Percentiles rank a stretch among this genome's conserved stretches.
phyloP scores from a whole-genome alignment of 1,284 basidiomycete species.

The Rhodotorula sp. region DNA sequence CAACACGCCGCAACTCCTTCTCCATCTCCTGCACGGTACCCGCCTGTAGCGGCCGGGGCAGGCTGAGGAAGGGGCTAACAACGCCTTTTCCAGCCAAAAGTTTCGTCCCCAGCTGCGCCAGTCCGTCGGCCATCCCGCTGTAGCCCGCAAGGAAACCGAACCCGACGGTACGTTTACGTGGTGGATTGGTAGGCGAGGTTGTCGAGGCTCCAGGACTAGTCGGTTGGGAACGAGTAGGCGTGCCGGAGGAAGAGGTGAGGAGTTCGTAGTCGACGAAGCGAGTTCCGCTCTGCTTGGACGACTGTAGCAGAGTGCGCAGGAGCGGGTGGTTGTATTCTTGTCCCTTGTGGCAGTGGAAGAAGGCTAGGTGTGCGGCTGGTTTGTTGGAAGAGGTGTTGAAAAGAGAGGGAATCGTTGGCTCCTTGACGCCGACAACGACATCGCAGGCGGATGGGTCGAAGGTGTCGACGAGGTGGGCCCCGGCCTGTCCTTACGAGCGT shows the following conservation, averaged over 20 bases:
- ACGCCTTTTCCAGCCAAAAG: conserved; percentile 69
- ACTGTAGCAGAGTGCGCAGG: conserved; percentile 60
- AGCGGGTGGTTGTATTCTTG: conserved; percentile 80
- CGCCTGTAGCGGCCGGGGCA: conserved; percentile 16
- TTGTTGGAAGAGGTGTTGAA: conserved; percentile 52
- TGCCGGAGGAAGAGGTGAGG: conserved; percentile 53
- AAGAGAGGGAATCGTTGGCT: conserved; percentile 53
- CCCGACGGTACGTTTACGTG: conserved; percentile 67
- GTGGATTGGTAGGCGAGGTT: too few species aligned
- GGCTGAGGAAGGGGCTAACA: conserved; percentile 71
- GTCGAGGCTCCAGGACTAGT: conserved; percentile 49
- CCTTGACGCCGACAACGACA: conserved; percentile 81
- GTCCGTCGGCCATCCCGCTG: conserved; percentile 76
- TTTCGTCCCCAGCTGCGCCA: conserved; percentile 71
- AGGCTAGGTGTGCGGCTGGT: conserved; percentile 69
- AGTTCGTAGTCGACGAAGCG: conserved; percentile 78
- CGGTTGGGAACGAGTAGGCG: conserved; percentile 43
- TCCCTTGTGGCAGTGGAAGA: conserved; percentile 82
- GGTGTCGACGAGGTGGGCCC: conserved; percentile 62
- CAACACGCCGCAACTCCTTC: conserved; percentile 60
- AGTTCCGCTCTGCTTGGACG: conserved; percentile 50
- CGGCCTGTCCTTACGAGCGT: conserved; percentile 58
- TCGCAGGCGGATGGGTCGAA: conserved; percentile 54
- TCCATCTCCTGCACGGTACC: conserved; percentile 58
- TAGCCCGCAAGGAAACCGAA: conserved; percentile 88